Evolutionary conservation across 352 stramenopile genomes (phyloP).

Genomic region (Globisporangium perplexum): DNA sequence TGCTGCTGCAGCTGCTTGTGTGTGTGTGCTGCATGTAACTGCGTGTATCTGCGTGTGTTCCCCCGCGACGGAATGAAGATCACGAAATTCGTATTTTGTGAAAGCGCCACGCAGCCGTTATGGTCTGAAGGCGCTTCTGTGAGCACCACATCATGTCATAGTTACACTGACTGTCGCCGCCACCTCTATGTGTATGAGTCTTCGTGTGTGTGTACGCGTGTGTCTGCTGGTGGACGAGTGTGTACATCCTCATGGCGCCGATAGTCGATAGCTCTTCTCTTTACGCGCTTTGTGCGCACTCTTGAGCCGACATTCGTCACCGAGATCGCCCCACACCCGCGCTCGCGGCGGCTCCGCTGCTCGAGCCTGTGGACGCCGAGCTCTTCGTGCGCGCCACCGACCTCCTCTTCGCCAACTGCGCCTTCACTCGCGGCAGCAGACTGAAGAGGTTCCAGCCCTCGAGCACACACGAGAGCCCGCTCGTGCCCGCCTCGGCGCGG

Average conservation of each 20-base stretch:
- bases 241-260: background rate
- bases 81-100: conserved; percentile 11
- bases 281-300: too few species aligned
- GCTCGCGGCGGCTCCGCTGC: background rate
- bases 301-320: too few species aligned
- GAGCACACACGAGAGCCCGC: conserved; percentile 43
- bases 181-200: background rate
- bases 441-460: conserved; percentile 68
- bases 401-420: conserved; percentile 14
- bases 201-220: background rate
- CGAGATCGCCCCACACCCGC: background rate
- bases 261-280: too few species aligned
- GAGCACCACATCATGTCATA: conserved; percentile 47
- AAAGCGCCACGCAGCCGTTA: conserved; percentile 16
- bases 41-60: background rate
- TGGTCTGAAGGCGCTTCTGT: conserved; percentile 21
- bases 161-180: conserved; percentile 53
- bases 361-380: conserved; percentile 17
- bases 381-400: conserved; percentile 36
- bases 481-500: conserved; percentile 57
- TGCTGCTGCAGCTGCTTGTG: too few species aligned
- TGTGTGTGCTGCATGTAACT: background rate
- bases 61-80: conserved; percentile 15
- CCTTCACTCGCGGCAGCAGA: conserved; percentile 37
- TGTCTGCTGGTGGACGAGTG: background rate